Percentiles rank a stretch among this genome's conserved stretches.
These are phyloP conservation scores for Antitrichia curtipendula DNA, from an alignment of 225 moss, liverwort and hornwort genomes.

Conservation along the genomic window DNA sequence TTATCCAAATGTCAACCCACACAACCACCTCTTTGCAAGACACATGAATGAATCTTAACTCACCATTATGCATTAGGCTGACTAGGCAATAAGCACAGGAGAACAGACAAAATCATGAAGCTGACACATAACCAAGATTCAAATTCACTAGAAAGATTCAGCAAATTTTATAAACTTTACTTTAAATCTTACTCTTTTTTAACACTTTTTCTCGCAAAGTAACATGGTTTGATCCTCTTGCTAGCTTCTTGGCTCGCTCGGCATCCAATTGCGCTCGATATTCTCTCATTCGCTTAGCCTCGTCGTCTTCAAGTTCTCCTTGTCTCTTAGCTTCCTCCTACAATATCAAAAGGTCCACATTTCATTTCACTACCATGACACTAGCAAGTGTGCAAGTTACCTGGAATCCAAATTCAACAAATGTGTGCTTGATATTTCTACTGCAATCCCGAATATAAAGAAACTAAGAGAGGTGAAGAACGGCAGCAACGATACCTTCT, in stretches of 20 bases:
- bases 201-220: constrained; percentile 66
- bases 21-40: neutral
- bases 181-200: constrained; percentile 46
- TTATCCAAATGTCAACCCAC: neutral
- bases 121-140: neutral
- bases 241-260: constrained; percentile 89
- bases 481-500: constrained; percentile 48
- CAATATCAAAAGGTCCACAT: neutral
- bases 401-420: neutral
- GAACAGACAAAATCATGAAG: neutral
- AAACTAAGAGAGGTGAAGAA: neutral
- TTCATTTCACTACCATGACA: neutral
- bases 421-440: neutral
- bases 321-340: constrained; percentile 97
- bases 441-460: neutral
- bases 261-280: constrained; percentile 98
- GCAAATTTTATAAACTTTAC: neutral
- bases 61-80: neutral
- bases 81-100: neutral
- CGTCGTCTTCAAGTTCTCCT: constrained; percentile 94
- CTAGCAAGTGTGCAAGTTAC: neutral
- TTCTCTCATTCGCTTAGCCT: constrained; percentile 90
- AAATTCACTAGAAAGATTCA: neutral
- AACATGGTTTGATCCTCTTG: constrained; percentile 81
- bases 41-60: neutral